Conservation (phyloP, 73 alveolate genomes). For the Paramecium octaurelia region DNA sequence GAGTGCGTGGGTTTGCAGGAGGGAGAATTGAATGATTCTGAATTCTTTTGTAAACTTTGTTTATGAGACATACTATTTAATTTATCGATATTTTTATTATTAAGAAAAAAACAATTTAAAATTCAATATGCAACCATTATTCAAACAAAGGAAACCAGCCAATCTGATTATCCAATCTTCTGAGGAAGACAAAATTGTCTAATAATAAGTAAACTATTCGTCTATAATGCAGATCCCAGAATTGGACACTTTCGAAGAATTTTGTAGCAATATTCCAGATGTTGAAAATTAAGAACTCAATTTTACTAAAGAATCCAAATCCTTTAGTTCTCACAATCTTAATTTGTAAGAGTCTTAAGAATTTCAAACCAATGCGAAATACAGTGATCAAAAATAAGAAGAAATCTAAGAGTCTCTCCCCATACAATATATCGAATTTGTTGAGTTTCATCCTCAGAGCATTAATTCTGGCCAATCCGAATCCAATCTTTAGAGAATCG, state of each 20-base stretch:
- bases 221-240: background rate
- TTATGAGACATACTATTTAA: background rate
- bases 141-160: background rate
- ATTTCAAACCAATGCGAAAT: background rate
- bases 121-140: background rate
- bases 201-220: background rate
- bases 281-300: slow-evolving; percentile 13
- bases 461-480: slow-evolving; percentile 6
- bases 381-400: background rate
- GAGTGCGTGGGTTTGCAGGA: background rate
- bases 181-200: background rate
- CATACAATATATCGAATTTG: slow-evolving; percentile 16
- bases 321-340: background rate
- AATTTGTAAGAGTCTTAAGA: background rate
- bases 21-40: background rate
- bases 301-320: background rate
- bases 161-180: background rate
- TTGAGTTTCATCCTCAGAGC: slow-evolving; percentile 26
- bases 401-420: background rate
- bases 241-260: slow-evolving; percentile 43
- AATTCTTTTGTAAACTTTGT: slow-evolving; percentile 23
- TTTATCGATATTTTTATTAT: slow-evolving; percentile 17
- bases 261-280: slow-evolving; percentile 35
- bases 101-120: background rate
- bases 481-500: background rate